Evolutionary conservation across 345 rosid genomes (phyloP).

Genomic region (Salix brachista): DNA sequence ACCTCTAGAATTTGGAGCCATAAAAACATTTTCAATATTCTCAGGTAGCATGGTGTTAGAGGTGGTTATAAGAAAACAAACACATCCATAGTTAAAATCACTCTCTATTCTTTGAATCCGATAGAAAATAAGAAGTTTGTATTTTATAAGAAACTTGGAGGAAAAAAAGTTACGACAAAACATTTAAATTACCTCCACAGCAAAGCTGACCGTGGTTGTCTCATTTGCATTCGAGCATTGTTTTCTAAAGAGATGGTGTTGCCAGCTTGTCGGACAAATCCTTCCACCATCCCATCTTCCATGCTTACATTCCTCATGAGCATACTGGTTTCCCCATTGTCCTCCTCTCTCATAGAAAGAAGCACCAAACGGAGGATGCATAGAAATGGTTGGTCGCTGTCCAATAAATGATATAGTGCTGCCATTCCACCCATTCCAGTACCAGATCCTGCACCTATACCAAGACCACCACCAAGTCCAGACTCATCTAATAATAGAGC

Average conservation of each 20-base stretch:
- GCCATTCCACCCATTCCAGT: constrained; percentile 99
- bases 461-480: constrained; percentile 99
- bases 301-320: constrained; percentile 55
- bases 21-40: neutral
- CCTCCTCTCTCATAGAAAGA: constrained; percentile 96
- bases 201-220: constrained; percentile 80
- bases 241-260: constrained; percentile 40
- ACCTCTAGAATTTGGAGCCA: neutral
- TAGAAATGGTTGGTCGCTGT: constrained; percentile 98
- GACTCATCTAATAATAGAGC: constrained; percentile 91
- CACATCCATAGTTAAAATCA: neutral
- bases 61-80: neutral
- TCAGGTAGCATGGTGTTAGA: neutral
- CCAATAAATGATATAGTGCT: constrained; percentile 86
- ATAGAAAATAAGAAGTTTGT: neutral
- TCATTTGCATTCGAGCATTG: constrained; percentile 48
- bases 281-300: constrained; percentile 51
- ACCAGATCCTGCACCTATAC: constrained; percentile 99
- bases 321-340: constrained; percentile 67
- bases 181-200: constrained; percentile 74
- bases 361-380: constrained; percentile 99
- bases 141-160: neutral
- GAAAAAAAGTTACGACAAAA: neutral
- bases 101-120: neutral
- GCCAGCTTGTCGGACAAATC: constrained; percentile 40